Conservation (phyloP, 2,329 filamentous ascomycete species). For the Davidsoniella virescens region DNA sequence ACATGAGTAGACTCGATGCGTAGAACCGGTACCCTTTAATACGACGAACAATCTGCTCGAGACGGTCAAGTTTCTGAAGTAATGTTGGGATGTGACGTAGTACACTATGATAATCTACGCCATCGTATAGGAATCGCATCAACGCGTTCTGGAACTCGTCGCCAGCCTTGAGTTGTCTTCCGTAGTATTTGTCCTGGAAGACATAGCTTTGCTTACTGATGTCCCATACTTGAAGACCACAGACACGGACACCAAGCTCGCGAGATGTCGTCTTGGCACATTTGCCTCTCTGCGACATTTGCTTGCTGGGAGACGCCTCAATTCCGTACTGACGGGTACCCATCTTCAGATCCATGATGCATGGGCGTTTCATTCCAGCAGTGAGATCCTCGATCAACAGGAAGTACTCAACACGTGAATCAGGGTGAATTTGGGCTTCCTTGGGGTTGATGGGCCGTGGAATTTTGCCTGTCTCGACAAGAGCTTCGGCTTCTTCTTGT, state of each 20-base stretch:
- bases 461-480: conserved; percentile 22
- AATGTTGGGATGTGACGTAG: conserved; percentile 76
- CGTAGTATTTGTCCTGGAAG: conserved; percentile 98
- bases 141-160: conserved; percentile 78
- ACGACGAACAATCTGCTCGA: conserved; percentile 68
- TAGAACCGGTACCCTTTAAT: conserved; percentile 86
- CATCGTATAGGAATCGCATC: conserved; percentile 81
- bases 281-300: conserved; percentile 81
- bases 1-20: conserved; percentile 82
- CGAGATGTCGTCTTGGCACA: conserved; percentile 84
- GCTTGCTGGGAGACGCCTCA: conserved; percentile 81
- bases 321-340: conserved; percentile 93
- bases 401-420: conserved; percentile 73
- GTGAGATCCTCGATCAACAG: conserved; percentile 87
- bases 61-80: conserved; percentile 62
- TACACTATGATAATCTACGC: conserved; percentile 63
- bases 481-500: conserved; percentile 11
- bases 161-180: conserved; percentile 72
- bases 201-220: conserved; percentile 65
- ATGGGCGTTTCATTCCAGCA: conserved; percentile 88
- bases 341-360: conserved; percentile 97
- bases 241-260: conserved; percentile 81
- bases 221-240: conserved; percentile 94
- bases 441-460: conserved; percentile 57
- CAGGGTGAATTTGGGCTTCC: conserved; percentile 49